Base-by-base conservation (phyloP, 2,329 filamentous ascomycete genomes). In the Claviceps fusiformis region DNA sequence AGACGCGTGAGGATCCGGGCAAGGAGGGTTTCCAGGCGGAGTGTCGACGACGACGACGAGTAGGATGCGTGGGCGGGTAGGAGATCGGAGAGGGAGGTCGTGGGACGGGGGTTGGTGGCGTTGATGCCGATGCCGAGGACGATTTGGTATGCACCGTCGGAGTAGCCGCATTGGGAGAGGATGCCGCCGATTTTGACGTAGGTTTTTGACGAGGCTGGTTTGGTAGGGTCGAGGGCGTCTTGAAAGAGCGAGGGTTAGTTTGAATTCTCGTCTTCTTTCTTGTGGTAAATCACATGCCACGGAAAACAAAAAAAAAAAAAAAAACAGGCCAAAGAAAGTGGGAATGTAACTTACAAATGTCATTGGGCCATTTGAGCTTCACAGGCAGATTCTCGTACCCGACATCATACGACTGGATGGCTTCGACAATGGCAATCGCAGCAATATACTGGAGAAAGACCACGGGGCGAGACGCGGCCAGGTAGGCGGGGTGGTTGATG, bases 321-420 rank as follows among this genome's bases (percentile, higher is more conserved):
- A 33, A 33, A 8, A 33, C 4, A 33, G 31, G 4, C 31, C 31
- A 33, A 33, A 8, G 31, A 8, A 33, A 8, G 31, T 33, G 4
- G 31, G 31, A 33, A 33, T 19, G 19, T 19, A 33, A 37, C 77
- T 68, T 70, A 84, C 82, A 92, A 54, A 98, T 88, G 65, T 98
- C 93, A 64, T 98, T 98, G 11, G 93, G 93, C 93, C 93, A 98
- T 69, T 98, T 98, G 37, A 98, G 72, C 66, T 87, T 90, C 45
- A 98, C 78, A 0, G 88, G 87, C 5, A 97, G 69, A 0, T 81
- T 75, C 6, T 81, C 76, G 68, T 95, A 97, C 8, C 85, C 88
- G 2, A 71, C 70, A 51, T 85, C 89, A 65, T 97, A 97, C 31
- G 76, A 78, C 59, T 87, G 85, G 59, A 97, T 84, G 0, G 89